Base-by-base conservation (phyloP, 345 rosid species). In the Syzygium jambos region DNA sequence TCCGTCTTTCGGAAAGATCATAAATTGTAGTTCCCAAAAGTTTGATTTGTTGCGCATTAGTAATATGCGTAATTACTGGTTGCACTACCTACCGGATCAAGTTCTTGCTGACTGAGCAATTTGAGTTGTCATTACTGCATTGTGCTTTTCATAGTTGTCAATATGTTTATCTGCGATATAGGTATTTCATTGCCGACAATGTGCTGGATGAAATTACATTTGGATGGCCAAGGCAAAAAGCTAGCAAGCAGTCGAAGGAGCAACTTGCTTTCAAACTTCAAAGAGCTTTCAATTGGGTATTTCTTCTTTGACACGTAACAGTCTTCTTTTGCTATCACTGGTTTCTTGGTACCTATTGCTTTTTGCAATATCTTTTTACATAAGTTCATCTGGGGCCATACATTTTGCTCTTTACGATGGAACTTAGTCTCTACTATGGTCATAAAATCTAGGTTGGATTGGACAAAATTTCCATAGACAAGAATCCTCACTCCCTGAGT, bases 191-290 rank as follows among this genome's bases (percentile, higher is more conserved):
- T 86, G 95, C 98, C 27, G 98, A 97, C 92, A 97, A 91, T 38
- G 93, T 97, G 78, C 96, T 95, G 84, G 98, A 94, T 88, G 98
- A 97, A 86, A 92, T 96, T 88, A 94, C 93, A 61, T 95, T 97
- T 93, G 98, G 99, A 78, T 96, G 98, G 98, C 98, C 99, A 86
- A 93, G 98, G 92, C 93, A 92, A 93, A 96, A 92, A 90, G 92
- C 93, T 84, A 91, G 91, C 90, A 87, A 89, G 87, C 94, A 95
- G 85, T 88, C 93, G 57, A 95, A 92, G 90, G 95, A 96, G 93
- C 90, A 89, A 38, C 91, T 97, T 91, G 92, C 94, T 87, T 88
- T 93, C 53, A 95, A 93, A 90, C 95, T 97, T 87, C 98, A 97
- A 90, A 93, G 94, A 92, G 99, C 98, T 87, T 89, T 97, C 86